Evolutionary conservation across 495 filamentous ascomycete species (phyloP).

Genomic region (Xylaria cubensis): DNA sequence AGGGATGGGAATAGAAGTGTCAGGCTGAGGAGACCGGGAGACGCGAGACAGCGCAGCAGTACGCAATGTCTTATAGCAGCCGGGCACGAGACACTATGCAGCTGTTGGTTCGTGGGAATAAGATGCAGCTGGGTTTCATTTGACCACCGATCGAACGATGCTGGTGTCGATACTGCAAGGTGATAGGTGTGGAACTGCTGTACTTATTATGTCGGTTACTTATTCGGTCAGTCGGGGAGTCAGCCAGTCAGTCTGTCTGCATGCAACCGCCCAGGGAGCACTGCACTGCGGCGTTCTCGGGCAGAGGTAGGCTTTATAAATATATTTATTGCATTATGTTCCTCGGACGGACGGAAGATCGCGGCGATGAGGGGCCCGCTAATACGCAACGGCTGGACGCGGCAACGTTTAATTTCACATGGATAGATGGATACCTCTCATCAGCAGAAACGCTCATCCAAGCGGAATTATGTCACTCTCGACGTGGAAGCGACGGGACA

Average conservation of each 20-base stretch:
- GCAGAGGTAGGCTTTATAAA: neutral
- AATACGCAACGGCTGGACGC: conserved; percentile 4
- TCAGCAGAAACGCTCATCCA: neutral
- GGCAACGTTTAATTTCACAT: neutral
- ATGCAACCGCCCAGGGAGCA: neutral
- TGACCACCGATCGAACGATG: conserved; percentile 13
- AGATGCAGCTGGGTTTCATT: conserved; percentile 15
- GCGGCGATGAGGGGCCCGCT: conserved; percentile 24
- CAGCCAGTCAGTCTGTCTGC: conserved; percentile 1
- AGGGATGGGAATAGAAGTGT: neutral
- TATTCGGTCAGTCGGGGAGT: neutral
- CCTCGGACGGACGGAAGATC: conserved; percentile 22
- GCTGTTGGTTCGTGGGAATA: conserved; percentile 18
- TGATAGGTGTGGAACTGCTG: neutral
- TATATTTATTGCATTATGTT: neutral
- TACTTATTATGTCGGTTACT: neutral
- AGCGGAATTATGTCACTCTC: neutral
- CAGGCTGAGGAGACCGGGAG: neutral
- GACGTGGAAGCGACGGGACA: neutral
- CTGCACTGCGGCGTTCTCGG: neutral
- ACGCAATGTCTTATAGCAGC: neutral
- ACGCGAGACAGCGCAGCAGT: neutral
- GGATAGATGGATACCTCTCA: neutral
- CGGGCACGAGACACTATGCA: neutral
- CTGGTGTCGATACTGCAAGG: conserved; percentile 11